Conservation (phyloP, 2,329 filamentous ascomycete species). For the Penicillium fuscoglaucum region DNA sequence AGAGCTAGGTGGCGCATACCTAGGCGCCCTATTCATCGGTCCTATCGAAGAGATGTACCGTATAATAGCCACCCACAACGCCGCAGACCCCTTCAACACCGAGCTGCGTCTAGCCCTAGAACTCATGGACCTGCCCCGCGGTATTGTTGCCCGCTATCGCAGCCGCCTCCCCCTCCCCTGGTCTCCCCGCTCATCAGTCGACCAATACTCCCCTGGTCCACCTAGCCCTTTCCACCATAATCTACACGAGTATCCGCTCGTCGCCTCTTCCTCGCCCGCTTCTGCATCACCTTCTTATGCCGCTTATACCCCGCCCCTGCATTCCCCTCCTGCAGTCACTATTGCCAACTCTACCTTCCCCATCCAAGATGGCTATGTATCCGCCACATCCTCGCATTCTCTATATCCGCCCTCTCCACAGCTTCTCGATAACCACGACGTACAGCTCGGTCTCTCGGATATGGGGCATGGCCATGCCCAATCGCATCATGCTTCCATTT, state of each 20-base stretch:
- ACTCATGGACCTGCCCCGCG: constrained; percentile 72
- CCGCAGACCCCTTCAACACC: constrained; percentile 57
- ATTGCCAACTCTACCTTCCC: constrained; percentile 42
- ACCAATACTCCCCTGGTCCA: constrained; percentile 40
- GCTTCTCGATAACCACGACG: constrained; percentile 38
- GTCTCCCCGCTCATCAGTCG: constrained; percentile 44
- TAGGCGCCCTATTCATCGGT: constrained; percentile 73
- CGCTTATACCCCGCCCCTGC: constrained; percentile 44
- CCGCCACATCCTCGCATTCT: constrained; percentile 37
- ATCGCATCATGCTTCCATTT: constrained; percentile 25
- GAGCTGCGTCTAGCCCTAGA: constrained; percentile 62
- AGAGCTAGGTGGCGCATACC: constrained; percentile 85
- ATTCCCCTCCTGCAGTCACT: constrained; percentile 42
- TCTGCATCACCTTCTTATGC: constrained; percentile 40
- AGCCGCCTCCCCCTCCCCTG: constrained; percentile 70
- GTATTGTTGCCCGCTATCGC: constrained; percentile 68
- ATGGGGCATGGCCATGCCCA: constrained; percentile 24
- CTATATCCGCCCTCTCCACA: constrained; percentile 40
- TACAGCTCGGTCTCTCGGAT: constrained; percentile 31
- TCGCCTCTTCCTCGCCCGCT: constrained; percentile 41
- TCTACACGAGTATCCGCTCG: constrained; percentile 34
- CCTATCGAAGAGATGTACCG: constrained; percentile 85
- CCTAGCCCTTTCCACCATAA: constrained; percentile 37
- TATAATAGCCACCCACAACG: constrained; percentile 68
- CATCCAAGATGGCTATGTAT: constrained; percentile 34